Evolutionary conservation across 2,329 filamentous ascomycete species (phyloP).

Genomic region (Fusarium circinatum): DNA sequence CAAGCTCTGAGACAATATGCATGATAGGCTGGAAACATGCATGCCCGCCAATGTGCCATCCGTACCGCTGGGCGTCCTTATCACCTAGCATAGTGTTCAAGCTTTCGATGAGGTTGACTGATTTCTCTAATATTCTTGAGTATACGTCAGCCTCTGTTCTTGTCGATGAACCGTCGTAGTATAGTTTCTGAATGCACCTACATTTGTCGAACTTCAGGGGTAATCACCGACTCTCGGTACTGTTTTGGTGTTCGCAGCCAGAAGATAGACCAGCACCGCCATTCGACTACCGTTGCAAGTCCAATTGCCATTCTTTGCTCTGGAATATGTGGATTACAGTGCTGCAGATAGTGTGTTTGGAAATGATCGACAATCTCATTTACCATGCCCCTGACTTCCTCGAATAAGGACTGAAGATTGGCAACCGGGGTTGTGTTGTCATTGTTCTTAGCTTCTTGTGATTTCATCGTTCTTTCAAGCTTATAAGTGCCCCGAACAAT

Average conservation of each 20-base stretch:
- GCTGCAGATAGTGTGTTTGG: neutral
- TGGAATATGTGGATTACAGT: neutral
- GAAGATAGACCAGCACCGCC: constrained; percentile 2
- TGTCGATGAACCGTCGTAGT: neutral
- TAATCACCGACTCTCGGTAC: neutral
- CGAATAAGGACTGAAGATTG: neutral
- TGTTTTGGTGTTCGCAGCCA: neutral
- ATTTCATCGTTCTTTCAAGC: neutral
- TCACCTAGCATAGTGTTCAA: neutral
- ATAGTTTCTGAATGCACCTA: neutral
- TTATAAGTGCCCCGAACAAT: neutral
- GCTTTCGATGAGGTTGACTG: neutral
- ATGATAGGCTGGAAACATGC: constrained; percentile 3
- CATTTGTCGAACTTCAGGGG: neutral
- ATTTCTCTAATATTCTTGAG: neutral
- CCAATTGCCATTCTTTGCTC: neutral
- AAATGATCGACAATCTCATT: neutral
- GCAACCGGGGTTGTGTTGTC: neutral
- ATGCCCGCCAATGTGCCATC: neutral
- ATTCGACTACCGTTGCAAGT: neutral
- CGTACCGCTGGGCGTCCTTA: neutral
- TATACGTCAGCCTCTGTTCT: neutral
- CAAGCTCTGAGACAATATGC: constrained; percentile 1
- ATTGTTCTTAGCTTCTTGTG: neutral
- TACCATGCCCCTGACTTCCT: neutral